Conservation (phyloP, 2,329 filamentous ascomycete genomes). For the Arthrocladium fulminans region DNA sequence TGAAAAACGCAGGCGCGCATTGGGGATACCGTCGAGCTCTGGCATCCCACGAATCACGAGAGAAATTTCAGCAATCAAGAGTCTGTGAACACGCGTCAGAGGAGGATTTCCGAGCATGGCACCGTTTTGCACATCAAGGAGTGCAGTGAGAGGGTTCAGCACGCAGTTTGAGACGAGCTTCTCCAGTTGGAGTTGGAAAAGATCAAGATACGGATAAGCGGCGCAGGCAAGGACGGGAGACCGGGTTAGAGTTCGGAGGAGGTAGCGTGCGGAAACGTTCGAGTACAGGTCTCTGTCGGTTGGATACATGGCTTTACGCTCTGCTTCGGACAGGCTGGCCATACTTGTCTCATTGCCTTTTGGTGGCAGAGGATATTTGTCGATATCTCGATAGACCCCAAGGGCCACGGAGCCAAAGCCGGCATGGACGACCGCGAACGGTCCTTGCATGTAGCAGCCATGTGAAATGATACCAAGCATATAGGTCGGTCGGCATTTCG, state of each 20-base stretch:
- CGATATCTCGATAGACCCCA: slow-evolving; percentile 39
- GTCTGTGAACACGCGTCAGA: slow-evolving; percentile 57
- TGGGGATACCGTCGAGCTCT: slow-evolving; percentile 57
- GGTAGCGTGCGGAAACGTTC: slow-evolving; percentile 43
- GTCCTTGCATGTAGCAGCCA: slow-evolving; percentile 41
- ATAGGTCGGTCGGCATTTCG: slow-evolving; percentile 60
- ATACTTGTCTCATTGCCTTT: slow-evolving; percentile 13
- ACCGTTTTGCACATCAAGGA: slow-evolving; percentile 69
- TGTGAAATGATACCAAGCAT: slow-evolving; percentile 61
- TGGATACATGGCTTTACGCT: slow-evolving; percentile 17
- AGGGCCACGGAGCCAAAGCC: slow-evolving; percentile 52
- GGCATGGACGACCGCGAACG: slow-evolving; percentile 49
- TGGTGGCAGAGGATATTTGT: slow-evolving; percentile 18
- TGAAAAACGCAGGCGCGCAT: slow-evolving; percentile 51
- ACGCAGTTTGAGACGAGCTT: slow-evolving; percentile 66
- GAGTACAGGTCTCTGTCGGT: slow-evolving; percentile 21
- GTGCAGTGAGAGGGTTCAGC: slow-evolving; percentile 70
- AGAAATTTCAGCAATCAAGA: slow-evolving; percentile 66
- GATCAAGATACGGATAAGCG: slow-evolving; percentile 49
- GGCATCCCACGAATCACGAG: slow-evolving; percentile 64
- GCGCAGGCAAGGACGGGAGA: slow-evolving; percentile 54
- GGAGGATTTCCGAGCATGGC: slow-evolving; percentile 59
- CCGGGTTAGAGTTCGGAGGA: slow-evolving; percentile 56
- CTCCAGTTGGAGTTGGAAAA: slow-evolving; percentile 66
- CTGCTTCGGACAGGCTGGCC: slow-evolving; percentile 17